Evolutionary conservation across 129 eudicot species (phyloP), one percentile per base, ranked within the genome.

Genomic region (Mikania micrantha): DNA sequence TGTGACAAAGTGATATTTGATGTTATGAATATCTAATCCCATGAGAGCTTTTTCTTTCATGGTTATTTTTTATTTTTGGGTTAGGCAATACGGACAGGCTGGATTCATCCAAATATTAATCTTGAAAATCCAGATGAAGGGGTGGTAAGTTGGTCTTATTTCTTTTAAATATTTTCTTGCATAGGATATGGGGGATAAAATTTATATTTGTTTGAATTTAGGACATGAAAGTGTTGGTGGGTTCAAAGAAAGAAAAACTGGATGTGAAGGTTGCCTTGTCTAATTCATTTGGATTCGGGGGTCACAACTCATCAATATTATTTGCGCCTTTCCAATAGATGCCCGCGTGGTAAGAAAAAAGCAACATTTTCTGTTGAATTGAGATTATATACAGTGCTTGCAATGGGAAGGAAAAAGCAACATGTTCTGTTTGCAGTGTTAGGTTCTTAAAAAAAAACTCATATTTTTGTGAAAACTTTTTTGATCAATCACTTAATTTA

Each of bases 41-140:
- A 22, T 59, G 67, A 28, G 41, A 25, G 22, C 4, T 36, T 42
- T 42, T 15, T 64, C 1, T 39, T 34, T 15, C 25, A 60, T 15
- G 3, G 11, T 4, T 5, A 4, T 9, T 15, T 38, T n/a, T 29
- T 24, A n/a, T 19, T 63, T 78, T 67, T 20, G 73, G 77, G 78
- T 82, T 90, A 91, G 97, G 97, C 97, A 49, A 91, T 91, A 71
- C 83, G 84, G 35, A 91, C 97, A 35, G 96, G 97, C 28, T 91
- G 97, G 94, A 60, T 91, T 59, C 96, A 91, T 76, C 96, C 96
- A 78, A 91, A 91, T 82, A 71, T 91, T 64, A 91, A 91, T 74
- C 97, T 91, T 73, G 97, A 91, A 71, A 83, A 78, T 76, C 97
- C 97, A 71, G 97, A 87, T 50, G 74, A 79, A 64, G 83, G 85